Evolutionary conservation across 75 land plant genomes (phyloP).

Genomic region (Sequoia sempervirens): DNA sequence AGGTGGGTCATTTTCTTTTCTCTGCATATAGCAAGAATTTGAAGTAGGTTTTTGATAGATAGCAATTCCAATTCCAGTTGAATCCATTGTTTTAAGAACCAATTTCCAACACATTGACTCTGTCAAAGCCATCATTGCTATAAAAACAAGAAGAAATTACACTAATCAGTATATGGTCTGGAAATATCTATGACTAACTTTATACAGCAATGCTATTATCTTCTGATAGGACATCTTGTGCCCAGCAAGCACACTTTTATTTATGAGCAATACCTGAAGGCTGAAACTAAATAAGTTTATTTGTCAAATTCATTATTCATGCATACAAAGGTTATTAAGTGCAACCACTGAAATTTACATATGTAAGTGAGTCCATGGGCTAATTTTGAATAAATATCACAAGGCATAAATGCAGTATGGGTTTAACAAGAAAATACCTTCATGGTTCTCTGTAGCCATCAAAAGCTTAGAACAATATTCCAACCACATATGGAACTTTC

Average conservation of each 20-base stretch:
- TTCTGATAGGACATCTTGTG: not conserved
- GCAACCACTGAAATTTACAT: not conserved
- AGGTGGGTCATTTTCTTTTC: constrained; percentile 50
- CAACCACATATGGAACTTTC: not conserved
- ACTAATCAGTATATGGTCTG: not conserved
- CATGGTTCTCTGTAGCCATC: not conserved
- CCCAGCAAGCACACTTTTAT: not conserved
- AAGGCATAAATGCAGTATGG: not conserved
- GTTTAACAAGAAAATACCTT: not conserved
- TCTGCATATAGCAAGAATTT: constrained; percentile 57
- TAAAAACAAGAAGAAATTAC: constrained; percentile 8
- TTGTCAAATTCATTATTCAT: not conserved
- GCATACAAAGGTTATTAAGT: not conserved
- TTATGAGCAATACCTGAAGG: not conserved
- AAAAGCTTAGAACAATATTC: not conserved
- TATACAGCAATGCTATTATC: not conserved
- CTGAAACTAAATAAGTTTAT: not conserved
- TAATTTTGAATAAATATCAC: not conserved
- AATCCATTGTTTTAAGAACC: constrained; percentile 45
- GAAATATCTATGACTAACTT: not conserved
- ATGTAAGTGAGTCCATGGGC: not conserved
- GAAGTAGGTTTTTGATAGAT: constrained; percentile 90
- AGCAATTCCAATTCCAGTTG: constrained; percentile 72
- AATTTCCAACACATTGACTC: constrained; percentile 80
- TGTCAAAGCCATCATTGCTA: constrained; percentile 69